Percentiles rank a stretch among this genome's conserved stretches.
Evolutionary conservation across 805 yeast species (phyloP).

Genomic region (Candida namnaoensis): DNA sequence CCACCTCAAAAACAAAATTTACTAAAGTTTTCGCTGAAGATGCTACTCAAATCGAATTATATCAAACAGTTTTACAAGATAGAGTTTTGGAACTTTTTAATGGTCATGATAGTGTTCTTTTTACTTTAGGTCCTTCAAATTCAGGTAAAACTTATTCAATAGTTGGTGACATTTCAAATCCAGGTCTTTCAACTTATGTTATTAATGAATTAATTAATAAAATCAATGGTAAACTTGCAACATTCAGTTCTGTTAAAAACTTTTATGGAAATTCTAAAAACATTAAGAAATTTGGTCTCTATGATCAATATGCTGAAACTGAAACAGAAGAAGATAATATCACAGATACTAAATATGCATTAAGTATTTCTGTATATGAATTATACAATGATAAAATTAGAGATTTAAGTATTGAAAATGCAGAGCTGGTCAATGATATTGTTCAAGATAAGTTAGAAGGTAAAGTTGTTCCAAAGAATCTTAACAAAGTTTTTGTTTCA

Average conservation of each 20-base stretch:
- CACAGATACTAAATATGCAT: slow-evolving; percentile 21
- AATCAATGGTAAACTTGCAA: slow-evolving; percentile 12
- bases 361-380: slow-evolving; percentile 45
- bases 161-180: slow-evolving; percentile 24
- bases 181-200: slow-evolving; percentile 28
- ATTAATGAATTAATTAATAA: slow-evolving; percentile 24
- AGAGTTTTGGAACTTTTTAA: slow-evolving; percentile 12
- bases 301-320: slow-evolving; percentile 4
- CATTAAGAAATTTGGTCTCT: background rate
- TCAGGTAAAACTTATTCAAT: slow-evolving; percentile 38
- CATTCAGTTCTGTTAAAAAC: slow-evolving; percentile 7
- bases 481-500: slow-evolving; percentile 31
- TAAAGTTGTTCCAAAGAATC: slow-evolving; percentile 33
- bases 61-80: slow-evolving; percentile 17
- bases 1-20: slow-evolving; percentile 20
- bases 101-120: slow-evolving; percentile 32
- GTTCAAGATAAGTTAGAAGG: slow-evolving; percentile 32
- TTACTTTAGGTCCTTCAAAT: slow-evolving; percentile 46
- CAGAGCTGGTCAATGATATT: slow-evolving; percentile 24
- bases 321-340: slow-evolving; percentile 10
- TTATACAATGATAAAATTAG: slow-evolving; percentile 37
- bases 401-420: slow-evolving; percentile 25
- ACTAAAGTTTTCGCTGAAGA: slow-evolving; percentile 22
- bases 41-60: slow-evolving; percentile 26
- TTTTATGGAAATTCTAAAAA: slow-evolving; percentile 10